Evolutionary conservation across 1,139 yeast species (phyloP).

Genomic region (Tardiomyces blankii): DNA sequence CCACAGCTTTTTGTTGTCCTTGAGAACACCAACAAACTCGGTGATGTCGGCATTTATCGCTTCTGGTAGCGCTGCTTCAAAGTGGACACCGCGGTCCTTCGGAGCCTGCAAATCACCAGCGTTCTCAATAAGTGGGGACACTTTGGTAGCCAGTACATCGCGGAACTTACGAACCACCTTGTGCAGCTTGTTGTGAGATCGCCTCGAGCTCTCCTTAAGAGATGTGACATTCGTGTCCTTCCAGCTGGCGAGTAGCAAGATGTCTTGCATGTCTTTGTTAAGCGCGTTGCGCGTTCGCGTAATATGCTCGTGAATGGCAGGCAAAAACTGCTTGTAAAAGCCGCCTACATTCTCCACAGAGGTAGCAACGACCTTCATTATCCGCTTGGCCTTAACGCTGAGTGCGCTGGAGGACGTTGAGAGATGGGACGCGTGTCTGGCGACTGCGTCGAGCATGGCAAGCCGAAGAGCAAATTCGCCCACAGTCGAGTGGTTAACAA

Average conservation of each 20-base stretch:
- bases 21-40: background rate
- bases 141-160: constrained; percentile 42
- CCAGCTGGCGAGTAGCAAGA: constrained; percentile 89
- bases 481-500: constrained; percentile 60
- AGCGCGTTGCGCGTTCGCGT: constrained; percentile 38
- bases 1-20: constrained; percentile 31
- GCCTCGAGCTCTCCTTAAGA: constrained; percentile 81
- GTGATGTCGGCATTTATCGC: constrained; percentile 10
- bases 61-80: constrained; percentile 4
- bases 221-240: constrained; percentile 93
- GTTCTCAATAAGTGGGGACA: constrained; percentile 44
- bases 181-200: constrained; percentile 76
- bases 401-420: background rate
- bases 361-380: constrained; percentile 19
- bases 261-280: constrained; percentile 74
- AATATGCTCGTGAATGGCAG: constrained; percentile 37
- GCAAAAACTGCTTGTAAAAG: constrained; percentile 57
- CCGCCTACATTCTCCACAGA: constrained; percentile 52
- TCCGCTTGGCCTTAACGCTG: constrained; percentile 7
- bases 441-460: constrained; percentile 50
- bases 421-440: constrained; percentile 30
- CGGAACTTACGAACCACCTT: constrained; percentile 80
- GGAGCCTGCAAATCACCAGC: constrained; percentile 19
- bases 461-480: constrained; percentile 64
- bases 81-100: background rate